phyloP scores from a whole-genome alignment of 1,284 basidiomycete species.

The Bondarzewia mesenterica region DNA sequence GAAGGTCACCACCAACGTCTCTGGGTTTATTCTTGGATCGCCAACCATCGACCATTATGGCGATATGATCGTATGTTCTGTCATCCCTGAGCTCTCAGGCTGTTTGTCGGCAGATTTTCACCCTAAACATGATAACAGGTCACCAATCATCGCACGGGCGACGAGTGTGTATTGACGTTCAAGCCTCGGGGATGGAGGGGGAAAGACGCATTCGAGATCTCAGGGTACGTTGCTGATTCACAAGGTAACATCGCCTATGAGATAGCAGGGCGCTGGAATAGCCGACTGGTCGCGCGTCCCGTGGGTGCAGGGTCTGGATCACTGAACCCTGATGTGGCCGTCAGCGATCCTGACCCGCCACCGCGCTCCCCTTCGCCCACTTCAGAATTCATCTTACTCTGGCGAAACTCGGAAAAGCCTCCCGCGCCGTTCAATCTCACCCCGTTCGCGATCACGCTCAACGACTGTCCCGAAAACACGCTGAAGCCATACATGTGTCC shows the following conservation, averaged over 20 bases:
- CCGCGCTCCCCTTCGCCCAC: conserved; percentile 39
- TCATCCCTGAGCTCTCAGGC: not conserved
- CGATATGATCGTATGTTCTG: conserved; percentile 74
- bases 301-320: conserved; percentile 48
- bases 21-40: conserved; percentile 89
- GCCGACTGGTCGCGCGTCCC: conserved; percentile 83
- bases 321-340: conserved; percentile 68
- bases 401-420: conserved; percentile 89
- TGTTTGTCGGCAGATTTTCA: not conserved
- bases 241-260: conserved; percentile 72
- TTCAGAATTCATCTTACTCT: conserved; percentile 75
- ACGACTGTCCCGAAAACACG: conserved; percentile 65
- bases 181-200: conserved; percentile 95
- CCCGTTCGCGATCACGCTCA: conserved; percentile 89
- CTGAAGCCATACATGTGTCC: conserved; percentile 75
- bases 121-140: conserved; percentile 35
- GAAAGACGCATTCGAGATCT: conserved; percentile 88
- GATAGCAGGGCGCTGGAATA: conserved; percentile 95
- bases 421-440: conserved; percentile 89
- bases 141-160: conserved; percentile 90
- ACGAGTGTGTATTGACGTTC: conserved; percentile 86
- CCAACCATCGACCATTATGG: conserved; percentile 98
- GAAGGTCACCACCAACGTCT: conserved; percentile 91
- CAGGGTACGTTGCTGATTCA: conserved; percentile 72
- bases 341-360: too few relatives aligned